A percentile compares a stretch with the other conserved stretches of the same genome.
phyloP scores from a whole-genome alignment of 2,329 filamentous ascomycete genomes.

The Phoma sp. region DNA sequence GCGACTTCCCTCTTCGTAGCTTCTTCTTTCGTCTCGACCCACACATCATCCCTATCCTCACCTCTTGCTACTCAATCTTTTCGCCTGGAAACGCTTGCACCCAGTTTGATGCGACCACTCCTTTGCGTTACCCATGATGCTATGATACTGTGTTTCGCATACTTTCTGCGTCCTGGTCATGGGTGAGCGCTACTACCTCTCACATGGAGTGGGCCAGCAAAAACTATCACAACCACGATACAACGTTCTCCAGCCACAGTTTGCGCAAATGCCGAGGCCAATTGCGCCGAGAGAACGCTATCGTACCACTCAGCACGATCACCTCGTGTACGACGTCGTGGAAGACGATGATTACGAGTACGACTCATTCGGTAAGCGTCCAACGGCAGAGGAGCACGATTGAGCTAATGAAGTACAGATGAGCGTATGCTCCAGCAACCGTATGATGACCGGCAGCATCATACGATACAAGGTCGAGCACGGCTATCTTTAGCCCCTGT shows the following conservation, averaged over 20 bases:
- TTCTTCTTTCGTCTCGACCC: constrained; percentile 21
- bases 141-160: neutral
- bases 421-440: constrained; percentile 41
- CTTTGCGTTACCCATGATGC: neutral
- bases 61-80: neutral
- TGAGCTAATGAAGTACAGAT: constrained; percentile 36
- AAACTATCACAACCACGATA: constrained; percentile 8
- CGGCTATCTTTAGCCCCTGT: constrained; percentile 48
- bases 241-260: constrained; percentile 22
- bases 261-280: constrained; percentile 14
- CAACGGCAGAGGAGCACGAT: too few relatives aligned
- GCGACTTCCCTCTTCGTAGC: constrained; percentile 30
- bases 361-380: constrained; percentile 57
- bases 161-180: neutral
- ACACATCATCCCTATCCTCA: constrained; percentile 7
- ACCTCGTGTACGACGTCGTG: constrained; percentile 26
- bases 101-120: neutral
- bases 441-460: constrained; percentile 41
- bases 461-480: constrained; percentile 43
- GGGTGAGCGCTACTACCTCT: neutral
- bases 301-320: constrained; percentile 25
- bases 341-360: constrained; percentile 34
- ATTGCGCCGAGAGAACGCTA: constrained; percentile 33
- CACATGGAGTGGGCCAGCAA: neutral
- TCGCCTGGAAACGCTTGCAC: neutral